A percentile compares a stretch with the other conserved stretches of the same genome.
Evolutionary conservation across 306 rosid species (phyloP).

Genomic region (Castanopsis chinensis): DNA sequence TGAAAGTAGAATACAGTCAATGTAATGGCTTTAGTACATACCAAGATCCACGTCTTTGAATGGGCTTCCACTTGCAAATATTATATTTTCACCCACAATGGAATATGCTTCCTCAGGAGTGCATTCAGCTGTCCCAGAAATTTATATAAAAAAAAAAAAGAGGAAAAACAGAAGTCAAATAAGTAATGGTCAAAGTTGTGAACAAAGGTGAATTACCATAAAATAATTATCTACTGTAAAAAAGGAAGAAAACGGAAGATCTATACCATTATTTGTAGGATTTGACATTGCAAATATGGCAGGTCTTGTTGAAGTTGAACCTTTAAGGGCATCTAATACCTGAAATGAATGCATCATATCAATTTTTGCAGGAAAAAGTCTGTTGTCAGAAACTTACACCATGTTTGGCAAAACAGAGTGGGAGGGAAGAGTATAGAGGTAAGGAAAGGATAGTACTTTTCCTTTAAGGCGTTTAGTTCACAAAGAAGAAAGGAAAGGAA

Average conservation of each 20-base stretch:
- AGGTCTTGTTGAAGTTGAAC: slow-evolving; percentile 94
- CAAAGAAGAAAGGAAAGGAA: too few species aligned
- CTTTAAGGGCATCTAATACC: slow-evolving; percentile 92
- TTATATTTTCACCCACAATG: slow-evolving; percentile 77
- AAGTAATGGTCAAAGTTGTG: slow-evolving; percentile 7
- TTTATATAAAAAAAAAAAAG: neutral
- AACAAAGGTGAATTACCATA: slow-evolving; percentile 8
- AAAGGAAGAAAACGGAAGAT: neutral
- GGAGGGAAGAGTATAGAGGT: too few species aligned
- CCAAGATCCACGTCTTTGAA: slow-evolving; percentile 88
- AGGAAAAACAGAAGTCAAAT: neutral
- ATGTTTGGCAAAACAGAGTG: too few species aligned
- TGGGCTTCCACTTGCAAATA: slow-evolving; percentile 99
- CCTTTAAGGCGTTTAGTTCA: too few species aligned
- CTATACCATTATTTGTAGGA: slow-evolving; percentile 90
- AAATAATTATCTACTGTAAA: neutral
- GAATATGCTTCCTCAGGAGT: slow-evolving; percentile 94
- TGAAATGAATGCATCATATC: slow-evolving; percentile 29
- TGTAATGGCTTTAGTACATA: slow-evolving; percentile 30
- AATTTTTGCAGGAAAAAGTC: slow-evolving; percentile 12
- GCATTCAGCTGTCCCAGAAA: slow-evolving; percentile 81
- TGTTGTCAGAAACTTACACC: neutral
- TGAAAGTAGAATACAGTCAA: neutral
- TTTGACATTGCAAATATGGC: slow-evolving; percentile 99
- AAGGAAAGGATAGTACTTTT: too few species aligned